Evolutionary conservation across 495 filamentous ascomycete genomes (phyloP), one percentile per base, ranked within the genome.

Genomic region (Penicillium ochrochloron): DNA sequence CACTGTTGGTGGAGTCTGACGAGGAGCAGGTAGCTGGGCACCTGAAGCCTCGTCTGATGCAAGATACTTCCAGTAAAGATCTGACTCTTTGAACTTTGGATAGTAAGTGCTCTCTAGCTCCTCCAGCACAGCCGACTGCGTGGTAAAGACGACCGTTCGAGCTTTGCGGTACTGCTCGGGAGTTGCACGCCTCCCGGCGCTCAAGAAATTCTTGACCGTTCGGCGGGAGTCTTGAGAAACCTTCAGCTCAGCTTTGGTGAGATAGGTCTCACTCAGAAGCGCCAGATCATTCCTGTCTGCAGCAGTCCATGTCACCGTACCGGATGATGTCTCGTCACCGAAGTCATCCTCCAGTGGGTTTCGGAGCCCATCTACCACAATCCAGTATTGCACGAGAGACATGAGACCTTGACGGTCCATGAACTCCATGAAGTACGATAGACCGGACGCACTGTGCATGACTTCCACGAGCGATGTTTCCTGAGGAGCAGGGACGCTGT

Each of bases 341-440:
- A 85, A 82, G 69, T 97, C 95, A 67, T 94, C 93, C 74, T 98
- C 95, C 5, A 99, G 80, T 6, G 96, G 96, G 72, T 95, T 96
- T n/a, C 96, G 89, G 70, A 98, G 90, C 2, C 96, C 94, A 79
- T 98, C 95, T 17, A 98, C 96, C 25, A 98, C 94, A 50, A 99
- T 89, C 94, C 94, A 99, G 75, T 97, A 99, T 72, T 99, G 96
- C 1, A 99, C 95, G 42, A 97, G 77, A 15, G 89, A 84, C 88
- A 97, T 93, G 7, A 96, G 83, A 33, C 85, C 81, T 71, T 92
- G 89, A 31, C 94, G 90, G 74, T 99, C 96, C 96, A 98, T 97
- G 73, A 93, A 97, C 70, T 99, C 96, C 96, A 98, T 99, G 73
- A 98, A 97, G 72, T 97, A 99, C 12, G 94, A 97, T 17, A 98